Evolutionary conservation across 495 filamentous ascomycete species (phyloP), one percentile per base, ranked within the genome.

Genomic region (Hyphodiscus hymeniophilus): DNA sequence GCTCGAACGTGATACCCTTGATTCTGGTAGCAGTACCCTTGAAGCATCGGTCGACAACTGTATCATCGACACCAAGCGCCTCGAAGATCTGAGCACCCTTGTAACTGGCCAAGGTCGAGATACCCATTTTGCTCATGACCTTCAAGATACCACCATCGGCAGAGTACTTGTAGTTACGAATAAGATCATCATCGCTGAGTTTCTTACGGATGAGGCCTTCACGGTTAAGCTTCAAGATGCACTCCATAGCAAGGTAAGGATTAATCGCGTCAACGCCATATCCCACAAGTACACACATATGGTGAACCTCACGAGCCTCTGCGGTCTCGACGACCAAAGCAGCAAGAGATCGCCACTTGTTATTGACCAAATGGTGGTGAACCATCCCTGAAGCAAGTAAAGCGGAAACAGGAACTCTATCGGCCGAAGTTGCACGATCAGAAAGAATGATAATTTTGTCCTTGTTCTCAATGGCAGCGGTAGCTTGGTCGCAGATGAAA

Each of bases 101-200:
- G 75, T 99, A 99, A 57, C 87, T 94, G 63, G 92, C 88, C 36
- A 99, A 72, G 38, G 92, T 99, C 10, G 92, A 99, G 57, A 99
- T 99, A 68, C 92, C 92, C 92, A 99, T 99, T 75, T 99, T 99
- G 69, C 88, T 95, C 92, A 99, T 99, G 62, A 99, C 92, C 72
- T 99, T 99, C 48, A 99, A 75, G 51, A 99, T 95, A 66, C 92
- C 92, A 57, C 92, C 92, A 58, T 97, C 94, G 59, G 88, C 94
- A 38, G 92, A 99, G 59, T 92, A 86, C 72, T 94, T 94, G 75
- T 97, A 99, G 69, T 99, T 99, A 50, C 85, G 81, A 51, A 99
- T 87, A 42, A 97, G 81, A 51, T 80, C 75, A 38, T 94, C 87
- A 50, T 94, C 82, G 18, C 78, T 73, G 17, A 97, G 70, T 59